Evolutionary conservation across 306 rosid genomes (phyloP), one percentile per base, ranked within the genome.

Genomic region (Rosa lucieae): DNA sequence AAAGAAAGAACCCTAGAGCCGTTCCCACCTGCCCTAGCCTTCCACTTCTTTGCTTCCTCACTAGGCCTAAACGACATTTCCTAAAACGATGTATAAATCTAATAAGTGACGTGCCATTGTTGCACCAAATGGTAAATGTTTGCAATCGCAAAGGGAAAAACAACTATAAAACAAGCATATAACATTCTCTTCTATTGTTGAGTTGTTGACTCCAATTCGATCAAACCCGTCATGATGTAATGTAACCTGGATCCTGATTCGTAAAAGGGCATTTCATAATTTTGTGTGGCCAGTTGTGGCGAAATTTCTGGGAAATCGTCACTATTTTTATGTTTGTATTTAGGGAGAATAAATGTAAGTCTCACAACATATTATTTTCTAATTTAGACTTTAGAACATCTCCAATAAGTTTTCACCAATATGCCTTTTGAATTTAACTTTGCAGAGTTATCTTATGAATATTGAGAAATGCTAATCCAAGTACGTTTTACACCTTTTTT

Each of bases 141-240:
- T 37, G 78, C 32, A 58, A 74, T 71, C 62, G 53, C 48, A 72
- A 76, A 8, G 55, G 42, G 74, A 44, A 21, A 52, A 76, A 71
- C 63, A 71, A 66, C 78, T 67, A 82, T 23, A 75, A 72, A 65
- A 72, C 78, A 72, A 78, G 32, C 74, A 51, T 14, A 18, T 48
- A 35, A 13, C 47, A 46, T 76, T 73, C 74, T 78, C 68, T 21
- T 40, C 37, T 79, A 47, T 56, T 32, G 55, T 42, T 82, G 85
- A 86, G 42, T 56, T 32, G 55, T 42, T 82, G 85, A 86, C 79
- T 78, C 55, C 70, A 59, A 46, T 78, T 73, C 75, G 58, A 89
- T 84, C 85, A 80, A 76, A 77, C 71, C 21, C 15, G 47, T 5
- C 46, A 74, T 72, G 71, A 79, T 75, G 82, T 26, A 66, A 76